These are phyloP conservation scores for Fusarium incarnatum DNA, from an alignment of 2,329 filamentous ascomycete species.

Conservation along the genomic window DNA sequence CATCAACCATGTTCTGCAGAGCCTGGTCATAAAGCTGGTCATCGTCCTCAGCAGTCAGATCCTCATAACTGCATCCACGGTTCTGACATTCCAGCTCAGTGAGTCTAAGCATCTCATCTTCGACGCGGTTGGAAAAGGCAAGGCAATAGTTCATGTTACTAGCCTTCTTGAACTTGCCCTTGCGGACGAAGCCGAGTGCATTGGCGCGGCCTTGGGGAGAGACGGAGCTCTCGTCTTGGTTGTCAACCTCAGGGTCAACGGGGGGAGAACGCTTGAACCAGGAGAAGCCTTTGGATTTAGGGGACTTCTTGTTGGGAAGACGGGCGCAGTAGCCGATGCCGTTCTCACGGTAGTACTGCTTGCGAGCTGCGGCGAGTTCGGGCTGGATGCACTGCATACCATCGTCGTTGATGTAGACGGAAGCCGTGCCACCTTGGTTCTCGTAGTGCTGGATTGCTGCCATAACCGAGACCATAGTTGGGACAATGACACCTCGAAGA, in stretches of 20 bases:
- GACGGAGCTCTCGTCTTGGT: constrained; percentile 57
- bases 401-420: constrained; percentile 76
- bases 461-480: constrained; percentile 67
- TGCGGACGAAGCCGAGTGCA: constrained; percentile 63
- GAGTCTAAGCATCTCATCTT: constrained; percentile 58
- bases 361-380: constrained; percentile 60
- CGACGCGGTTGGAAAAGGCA: constrained; percentile 65
- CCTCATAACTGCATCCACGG: constrained; percentile 51
- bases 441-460: constrained; percentile 70
- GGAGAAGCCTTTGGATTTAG: constrained; percentile 48
- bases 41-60: constrained; percentile 58
- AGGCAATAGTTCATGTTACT: constrained; percentile 77
- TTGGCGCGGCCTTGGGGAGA: constrained; percentile 48
- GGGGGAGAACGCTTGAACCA: constrained; percentile 51
- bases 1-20: constrained; percentile 59
- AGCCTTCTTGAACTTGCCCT: constrained; percentile 73
- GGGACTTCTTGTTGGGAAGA: constrained; percentile 56
- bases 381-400: constrained; percentile 71
- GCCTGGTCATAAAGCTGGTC: constrained; percentile 58
- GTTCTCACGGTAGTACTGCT: constrained; percentile 68
- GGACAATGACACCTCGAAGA: constrained; percentile 59
- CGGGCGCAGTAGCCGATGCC: constrained; percentile 68
- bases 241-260: constrained; percentile 41
- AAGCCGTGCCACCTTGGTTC: constrained; percentile 72
- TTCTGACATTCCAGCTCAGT: constrained; percentile 35